These are phyloP conservation scores for Xylariaceae sp. DNA, from an alignment of 2,329 filamentous ascomycete genomes.

Conservation along the genomic window DNA sequence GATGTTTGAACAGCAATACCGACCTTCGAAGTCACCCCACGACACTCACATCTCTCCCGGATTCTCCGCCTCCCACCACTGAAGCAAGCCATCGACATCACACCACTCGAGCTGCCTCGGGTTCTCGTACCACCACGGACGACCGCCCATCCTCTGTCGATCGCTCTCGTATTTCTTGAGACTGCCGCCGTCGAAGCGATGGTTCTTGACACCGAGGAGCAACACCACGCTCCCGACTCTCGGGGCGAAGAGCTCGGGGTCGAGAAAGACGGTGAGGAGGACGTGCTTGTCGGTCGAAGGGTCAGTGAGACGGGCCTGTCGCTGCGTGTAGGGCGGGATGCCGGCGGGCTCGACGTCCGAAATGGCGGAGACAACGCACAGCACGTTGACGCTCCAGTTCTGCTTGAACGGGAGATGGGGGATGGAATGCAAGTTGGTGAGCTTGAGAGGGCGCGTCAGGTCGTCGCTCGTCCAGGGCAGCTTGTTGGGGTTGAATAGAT, in stretches of 20 bases:
- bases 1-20: too few species aligned
- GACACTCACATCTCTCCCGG: not conserved
- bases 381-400: slow-evolving; percentile 53
- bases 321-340: slow-evolving; percentile 45
- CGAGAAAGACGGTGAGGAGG: slow-evolving; percentile 49
- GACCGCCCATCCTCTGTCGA: slow-evolving; percentile 18
- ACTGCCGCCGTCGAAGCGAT: slow-evolving; percentile 44
- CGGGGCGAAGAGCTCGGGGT: slow-evolving; percentile 45
- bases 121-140: slow-evolving; percentile 48
- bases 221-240: slow-evolving; percentile 44
- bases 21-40: too few species aligned
- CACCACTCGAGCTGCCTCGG: slow-evolving; percentile 45
- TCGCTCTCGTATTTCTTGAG: slow-evolving; percentile 40
- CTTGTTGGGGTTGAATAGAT: slow-evolving; percentile 10
- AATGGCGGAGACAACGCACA: slow-evolving; percentile 45
- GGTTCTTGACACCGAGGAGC: slow-evolving; percentile 52
- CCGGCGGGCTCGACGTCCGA: slow-evolving; percentile 44
- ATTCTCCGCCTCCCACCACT: slow-evolving; percentile 10
- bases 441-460: slow-evolving; percentile 41
- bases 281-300: slow-evolving; percentile 48
- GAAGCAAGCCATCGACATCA: slow-evolving; percentile 29
- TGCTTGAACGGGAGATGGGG: slow-evolving; percentile 50
- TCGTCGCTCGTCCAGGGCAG: slow-evolving; percentile 37
- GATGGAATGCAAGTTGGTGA: slow-evolving; percentile 45
- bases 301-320: slow-evolving; percentile 47